These are phyloP conservation scores for Colletotrichum lini DNA, from an alignment of 2,329 filamentous ascomycete species.

Conservation along the genomic window DNA sequence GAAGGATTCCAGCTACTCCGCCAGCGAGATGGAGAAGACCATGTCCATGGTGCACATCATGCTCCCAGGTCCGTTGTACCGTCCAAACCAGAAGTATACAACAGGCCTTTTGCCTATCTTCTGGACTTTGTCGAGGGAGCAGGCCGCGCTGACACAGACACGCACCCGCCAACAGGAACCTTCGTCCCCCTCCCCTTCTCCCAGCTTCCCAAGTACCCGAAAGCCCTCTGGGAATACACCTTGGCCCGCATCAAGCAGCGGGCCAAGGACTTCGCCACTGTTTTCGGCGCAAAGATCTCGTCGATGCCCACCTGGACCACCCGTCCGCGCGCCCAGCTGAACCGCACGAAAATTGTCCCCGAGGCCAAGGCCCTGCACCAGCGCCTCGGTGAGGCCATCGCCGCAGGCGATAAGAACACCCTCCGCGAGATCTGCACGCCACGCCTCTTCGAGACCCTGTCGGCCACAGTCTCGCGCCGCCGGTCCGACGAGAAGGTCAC, in stretches of 20 bases:
- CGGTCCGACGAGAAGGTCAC: slow-evolving; percentile 58
- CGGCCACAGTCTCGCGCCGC: slow-evolving; percentile 67
- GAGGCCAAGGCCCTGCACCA: slow-evolving; percentile 72
- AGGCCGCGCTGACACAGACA: not conserved
- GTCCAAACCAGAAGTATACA: not conserved
- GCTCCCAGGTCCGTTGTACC: slow-evolving; percentile 27
- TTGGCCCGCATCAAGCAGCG: slow-evolving; percentile 55
- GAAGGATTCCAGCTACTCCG: not conserved
- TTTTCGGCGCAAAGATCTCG: slow-evolving; percentile 57
- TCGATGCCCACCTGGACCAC: slow-evolving; percentile 62
- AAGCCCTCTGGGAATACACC: slow-evolving; percentile 53
- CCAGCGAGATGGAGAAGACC: slow-evolving; percentile 20
- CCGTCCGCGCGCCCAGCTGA: slow-evolving; percentile 60
- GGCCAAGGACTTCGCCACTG: slow-evolving; percentile 50
- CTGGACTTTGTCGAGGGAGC: not conserved
- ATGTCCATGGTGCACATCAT: slow-evolving; percentile 17
- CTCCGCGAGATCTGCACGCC: slow-evolving; percentile 69
- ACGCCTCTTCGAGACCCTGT: slow-evolving; percentile 66
- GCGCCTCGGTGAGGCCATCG: slow-evolving; percentile 73
- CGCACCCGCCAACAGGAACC: slow-evolving; percentile 55
- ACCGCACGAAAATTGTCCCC: slow-evolving; percentile 60
- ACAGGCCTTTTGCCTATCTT: too few relatives aligned
- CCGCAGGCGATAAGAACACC: slow-evolving; percentile 66
- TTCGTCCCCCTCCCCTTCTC: slow-evolving; percentile 61
- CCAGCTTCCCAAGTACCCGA: slow-evolving; percentile 48